Percentiles rank a stretch among this genome's conserved stretches.
Evolutionary conservation across 2,329 filamentous ascomycete genomes (phyloP).

Genomic region (Ceratocystis huliohia): DNA sequence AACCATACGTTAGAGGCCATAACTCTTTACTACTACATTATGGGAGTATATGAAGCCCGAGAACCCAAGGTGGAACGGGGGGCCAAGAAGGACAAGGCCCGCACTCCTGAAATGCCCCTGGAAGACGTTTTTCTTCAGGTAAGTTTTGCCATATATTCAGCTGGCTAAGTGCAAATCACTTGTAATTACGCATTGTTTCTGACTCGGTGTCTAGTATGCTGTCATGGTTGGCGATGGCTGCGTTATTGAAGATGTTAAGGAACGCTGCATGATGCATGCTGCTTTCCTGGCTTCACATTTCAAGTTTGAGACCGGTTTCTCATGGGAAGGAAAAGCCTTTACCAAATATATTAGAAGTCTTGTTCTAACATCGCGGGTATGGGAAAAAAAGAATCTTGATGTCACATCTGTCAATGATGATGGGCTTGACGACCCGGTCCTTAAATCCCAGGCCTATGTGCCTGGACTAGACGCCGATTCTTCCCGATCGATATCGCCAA

Average conservation of each 20-base stretch:
- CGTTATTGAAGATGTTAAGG: conserved; percentile 37
- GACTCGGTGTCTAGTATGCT: conserved; percentile 33
- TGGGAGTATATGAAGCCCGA: conserved; percentile 40
- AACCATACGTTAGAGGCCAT: conserved; percentile 51
- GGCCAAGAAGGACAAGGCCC: conserved; percentile 26
- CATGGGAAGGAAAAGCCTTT: conserved; percentile 37
- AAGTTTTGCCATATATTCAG: neutral
- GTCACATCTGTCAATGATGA: conserved; percentile 26
- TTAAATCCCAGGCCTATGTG: conserved; percentile 1
- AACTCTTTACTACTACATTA: conserved; percentile 48
- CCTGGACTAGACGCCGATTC: neutral
- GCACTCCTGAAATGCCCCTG: conserved; percentile 26
- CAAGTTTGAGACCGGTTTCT: conserved; percentile 30
- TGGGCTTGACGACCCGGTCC: conserved; percentile 21
- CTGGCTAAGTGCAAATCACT: neutral
- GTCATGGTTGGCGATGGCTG: conserved; percentile 40
- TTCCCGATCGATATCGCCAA: neutral
- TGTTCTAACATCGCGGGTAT: conserved; percentile 1
- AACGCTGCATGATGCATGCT: conserved; percentile 37
- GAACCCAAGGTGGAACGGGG: conserved; percentile 27
- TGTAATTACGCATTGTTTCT: neutral
- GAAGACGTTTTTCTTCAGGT: conserved; percentile 29
- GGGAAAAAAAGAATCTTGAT: conserved; percentile 15
- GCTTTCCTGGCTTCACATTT: conserved; percentile 43
- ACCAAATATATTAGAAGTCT: conserved; percentile 34